Evolutionary conservation across 768 basidiomycete species (phyloP).

Genomic region (Polyporus arcularius): DNA sequence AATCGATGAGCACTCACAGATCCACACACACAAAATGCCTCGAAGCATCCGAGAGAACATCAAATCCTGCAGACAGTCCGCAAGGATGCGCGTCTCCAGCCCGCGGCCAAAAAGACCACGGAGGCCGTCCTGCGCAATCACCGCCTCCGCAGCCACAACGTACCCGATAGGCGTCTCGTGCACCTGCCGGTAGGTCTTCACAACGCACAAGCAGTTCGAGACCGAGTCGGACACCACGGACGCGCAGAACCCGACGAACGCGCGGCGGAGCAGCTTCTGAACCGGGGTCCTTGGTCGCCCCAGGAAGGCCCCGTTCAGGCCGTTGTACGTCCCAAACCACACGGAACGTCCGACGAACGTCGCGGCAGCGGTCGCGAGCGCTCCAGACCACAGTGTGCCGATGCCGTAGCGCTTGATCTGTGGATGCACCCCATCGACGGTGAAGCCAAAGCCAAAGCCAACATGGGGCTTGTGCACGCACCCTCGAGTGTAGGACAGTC

Average conservation of each 20-base stretch:
- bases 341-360: conserved; percentile 94
- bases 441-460: too few species aligned
- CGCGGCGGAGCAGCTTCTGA: conserved; percentile 74
- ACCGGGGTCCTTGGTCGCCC: conserved; percentile 50
- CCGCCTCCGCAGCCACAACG: conserved; percentile 69
- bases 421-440: background rate
- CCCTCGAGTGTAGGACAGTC: conserved; percentile 69
- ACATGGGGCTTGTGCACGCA: conserved; percentile 32
- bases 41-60: conserved; percentile 92
- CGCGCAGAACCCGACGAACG: conserved; percentile 89
- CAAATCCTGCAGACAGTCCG: conserved; percentile 89
- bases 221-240: conserved; percentile 83
- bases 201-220: conserved; percentile 77
- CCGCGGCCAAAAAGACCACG: conserved; percentile 85
- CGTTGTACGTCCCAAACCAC: conserved; percentile 91
- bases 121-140: conserved; percentile 75
- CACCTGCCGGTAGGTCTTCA: conserved; percentile 96
- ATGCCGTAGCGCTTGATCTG: conserved; percentile 78
- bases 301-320: conserved; percentile 64
- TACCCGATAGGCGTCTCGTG: conserved; percentile 82
- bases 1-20: conserved; percentile 53
- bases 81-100: conserved; percentile 82
- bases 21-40: conserved; percentile 88
- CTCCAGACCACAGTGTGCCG: conserved; percentile 85
- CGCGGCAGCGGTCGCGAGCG: conserved; percentile 87